These are phyloP conservation scores for Yarrowia deformans DNA, from an alignment of 805 yeast genomes.

Conservation along the genomic window DNA sequence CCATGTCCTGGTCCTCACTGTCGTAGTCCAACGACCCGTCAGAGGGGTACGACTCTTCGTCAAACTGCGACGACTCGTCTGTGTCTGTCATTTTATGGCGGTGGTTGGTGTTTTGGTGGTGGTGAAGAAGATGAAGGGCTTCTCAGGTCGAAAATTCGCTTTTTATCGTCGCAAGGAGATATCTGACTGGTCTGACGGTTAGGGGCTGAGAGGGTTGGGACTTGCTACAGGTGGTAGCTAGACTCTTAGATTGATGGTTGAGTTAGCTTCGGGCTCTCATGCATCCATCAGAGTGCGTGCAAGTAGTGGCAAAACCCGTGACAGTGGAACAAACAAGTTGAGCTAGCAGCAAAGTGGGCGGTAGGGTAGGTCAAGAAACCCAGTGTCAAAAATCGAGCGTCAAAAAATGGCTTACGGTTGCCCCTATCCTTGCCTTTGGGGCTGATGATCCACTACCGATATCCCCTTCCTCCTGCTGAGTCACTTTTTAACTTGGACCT, in stretches of 20 bases:
- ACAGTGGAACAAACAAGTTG: background rate
- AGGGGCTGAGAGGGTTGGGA: constrained; percentile 19
- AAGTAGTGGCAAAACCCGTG: constrained; percentile 6
- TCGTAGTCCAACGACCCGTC: constrained; percentile 18
- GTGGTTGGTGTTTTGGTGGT: background rate
- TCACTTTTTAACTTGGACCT: constrained; percentile 16
- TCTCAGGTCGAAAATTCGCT: too few relatives aligned
- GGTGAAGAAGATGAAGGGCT: background rate
- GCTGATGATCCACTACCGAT: too few relatives aligned
- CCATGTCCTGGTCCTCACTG: constrained; percentile 23
- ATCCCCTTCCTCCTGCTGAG: background rate
- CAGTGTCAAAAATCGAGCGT: too few relatives aligned
- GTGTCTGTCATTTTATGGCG: constrained; percentile 18
- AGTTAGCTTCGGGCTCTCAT: background rate
- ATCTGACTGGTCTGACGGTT: background rate
- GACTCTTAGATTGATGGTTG: background rate
- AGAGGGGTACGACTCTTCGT: constrained; percentile 24
- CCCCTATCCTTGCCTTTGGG: background rate
- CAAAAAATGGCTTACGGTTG: too few relatives aligned
- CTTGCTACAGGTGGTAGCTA: constrained; percentile 2
- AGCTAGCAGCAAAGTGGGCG: too few relatives aligned
- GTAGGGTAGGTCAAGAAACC: too few relatives aligned
- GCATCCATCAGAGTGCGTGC: too few relatives aligned
- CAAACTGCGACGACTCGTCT: constrained; percentile 25
- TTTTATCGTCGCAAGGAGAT: too few relatives aligned